phyloP scores from a whole-genome alignment of 129 eudicot species.

The Saussurea involucrata region DNA sequence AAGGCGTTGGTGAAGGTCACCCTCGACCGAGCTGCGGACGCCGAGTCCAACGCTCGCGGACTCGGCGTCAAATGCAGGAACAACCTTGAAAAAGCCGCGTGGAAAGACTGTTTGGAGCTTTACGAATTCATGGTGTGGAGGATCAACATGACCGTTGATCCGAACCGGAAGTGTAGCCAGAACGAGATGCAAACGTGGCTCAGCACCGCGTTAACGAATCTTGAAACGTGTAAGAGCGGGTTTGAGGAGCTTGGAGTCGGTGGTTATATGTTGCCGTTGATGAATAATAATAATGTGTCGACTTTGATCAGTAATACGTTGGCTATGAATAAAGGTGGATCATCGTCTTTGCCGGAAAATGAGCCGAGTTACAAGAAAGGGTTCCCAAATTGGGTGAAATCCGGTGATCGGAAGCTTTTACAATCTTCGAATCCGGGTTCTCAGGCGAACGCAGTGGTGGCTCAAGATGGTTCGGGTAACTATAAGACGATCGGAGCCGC shows the following conservation, averaged over 20 bases:
- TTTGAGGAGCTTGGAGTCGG: conserved; percentile 43
- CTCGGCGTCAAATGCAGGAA: conserved; percentile 49
- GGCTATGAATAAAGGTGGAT: conserved; percentile 40
- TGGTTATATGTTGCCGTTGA: conserved; percentile 35
- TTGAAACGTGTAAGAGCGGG: conserved; percentile 58
- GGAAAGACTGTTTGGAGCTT: conserved; percentile 64
- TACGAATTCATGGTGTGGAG: conserved; percentile 41
- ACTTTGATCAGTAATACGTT: conserved; percentile 53
- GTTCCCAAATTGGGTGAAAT: conserved; percentile 56
- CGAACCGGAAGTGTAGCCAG: conserved; percentile 35
- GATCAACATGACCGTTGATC: conserved; percentile 52
- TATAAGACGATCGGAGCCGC: conserved; percentile 52
- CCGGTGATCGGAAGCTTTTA: conserved; percentile 50
- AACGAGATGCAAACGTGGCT: conserved; percentile 68
- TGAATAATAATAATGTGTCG: conserved; percentile 45
- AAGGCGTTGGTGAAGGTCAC: conserved; percentile 34
- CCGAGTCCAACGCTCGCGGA: conserved; percentile 19
- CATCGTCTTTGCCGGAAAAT: neutral
- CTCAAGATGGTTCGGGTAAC: conserved; percentile 75
- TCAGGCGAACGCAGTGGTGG: conserved; percentile 54
- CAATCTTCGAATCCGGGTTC: conserved; percentile 37
- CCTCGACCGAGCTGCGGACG: conserved; percentile 38
- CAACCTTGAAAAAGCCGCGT: conserved; percentile 53
- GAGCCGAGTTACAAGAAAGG: conserved; percentile 30
- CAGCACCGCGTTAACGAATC: conserved; percentile 60